Evolutionary conservation across 2,329 filamentous ascomycete species (phyloP), one percentile per base, ranked within the genome.

Genomic region (Pseudocercospora crystallina): DNA sequence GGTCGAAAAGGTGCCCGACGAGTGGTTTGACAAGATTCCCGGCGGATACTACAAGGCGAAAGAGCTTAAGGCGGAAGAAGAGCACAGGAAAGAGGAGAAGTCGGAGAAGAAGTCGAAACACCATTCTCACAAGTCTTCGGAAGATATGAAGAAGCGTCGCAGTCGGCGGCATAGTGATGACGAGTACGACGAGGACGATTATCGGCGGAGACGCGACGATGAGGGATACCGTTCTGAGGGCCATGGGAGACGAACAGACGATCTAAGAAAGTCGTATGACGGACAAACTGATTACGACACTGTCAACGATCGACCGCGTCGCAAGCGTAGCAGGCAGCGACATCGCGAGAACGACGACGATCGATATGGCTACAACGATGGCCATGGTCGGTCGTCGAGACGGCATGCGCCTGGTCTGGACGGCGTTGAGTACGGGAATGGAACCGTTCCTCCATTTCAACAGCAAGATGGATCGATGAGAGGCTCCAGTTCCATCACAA

Each of bases 1-100:
- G 51, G 46, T 62, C 49, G 68, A 69, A 50, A 70, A 69, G 57
- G 67, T 71, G n/a, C 69, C 69, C 33, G 68, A 71, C 54, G 59
- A 43, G 15, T 67, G 65, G 61, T 70, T 70, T 53, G 68, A 71
- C 13, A 66, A 65, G 51, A 64, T 71, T 26, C 69, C 69, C 15
- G 66, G 65, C 29, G 64, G 63, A 45, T 70, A 59, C 58, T 70
- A 67, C 56, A 64, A 62, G 48, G 49, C 54, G 7, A 68, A 68
- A 51, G 60, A 66, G 46, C 30, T 51, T 34, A 47, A 58, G 32
- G 44, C 49, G 7, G 50, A 59, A 31, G 15, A 51, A 10, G 54
- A 56, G 31, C 47, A 57, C 29, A 26, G 20, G 20, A 26, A 26
- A 26, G 56, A 58, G 20, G 49, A 48, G 15, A 53, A 53, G 15